Conservation (phyloP, 495 filamentous ascomycete species). For the Rhizodiscina lignyota region DNA sequence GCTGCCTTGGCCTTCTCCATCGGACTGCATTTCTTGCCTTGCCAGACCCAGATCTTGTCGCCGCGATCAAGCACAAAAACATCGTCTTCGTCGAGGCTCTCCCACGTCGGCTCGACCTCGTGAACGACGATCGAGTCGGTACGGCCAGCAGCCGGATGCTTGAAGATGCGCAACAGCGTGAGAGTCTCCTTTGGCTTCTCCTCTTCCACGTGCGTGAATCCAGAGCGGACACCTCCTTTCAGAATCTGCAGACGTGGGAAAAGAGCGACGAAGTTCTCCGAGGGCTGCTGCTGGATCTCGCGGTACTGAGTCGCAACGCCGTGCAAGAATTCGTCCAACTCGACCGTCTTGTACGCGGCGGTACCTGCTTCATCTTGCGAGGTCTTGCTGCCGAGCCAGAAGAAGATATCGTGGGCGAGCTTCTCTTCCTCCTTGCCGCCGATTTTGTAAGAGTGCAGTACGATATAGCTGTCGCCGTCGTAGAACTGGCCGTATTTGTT, state of each 20-base stretch:
- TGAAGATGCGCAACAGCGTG: conserved; percentile 41
- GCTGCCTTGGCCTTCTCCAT: conserved; percentile 51
- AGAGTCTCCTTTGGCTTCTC: conserved; percentile 24
- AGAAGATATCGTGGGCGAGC: conserved; percentile 39
- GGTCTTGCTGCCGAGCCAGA: conserved; percentile 43
- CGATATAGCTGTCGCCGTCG: conserved; percentile 46
- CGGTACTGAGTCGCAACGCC: conserved; percentile 42
- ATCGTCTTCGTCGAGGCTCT: conserved; percentile 41
- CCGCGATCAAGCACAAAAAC: conserved; percentile 44
- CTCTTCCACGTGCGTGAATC: conserved; percentile 40
- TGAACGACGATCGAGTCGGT: conserved; percentile 36
- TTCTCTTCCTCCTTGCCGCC: conserved; percentile 23
- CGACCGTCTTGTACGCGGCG: conserved; percentile 49
- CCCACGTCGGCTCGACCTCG: conserved; percentile 44
- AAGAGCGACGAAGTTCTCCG: conserved; percentile 37
- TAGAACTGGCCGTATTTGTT: conserved; percentile 37
- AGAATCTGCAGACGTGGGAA: conserved; percentile 37
- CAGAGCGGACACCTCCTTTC: conserved; percentile 39
- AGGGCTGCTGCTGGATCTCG: conserved; percentile 36
- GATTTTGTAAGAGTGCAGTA: conserved; percentile 37
- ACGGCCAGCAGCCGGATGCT: conserved; percentile 28
- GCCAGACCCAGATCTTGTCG: conserved; percentile 49
- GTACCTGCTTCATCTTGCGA: conserved; percentile 46
- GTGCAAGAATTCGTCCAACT: conserved; percentile 45
- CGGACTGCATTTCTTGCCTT: conserved; percentile 41